These are phyloP conservation scores for Chaetomium cochliodes DNA, from an alignment of 495 filamentous ascomycete genomes.

Conservation along the genomic window DNA sequence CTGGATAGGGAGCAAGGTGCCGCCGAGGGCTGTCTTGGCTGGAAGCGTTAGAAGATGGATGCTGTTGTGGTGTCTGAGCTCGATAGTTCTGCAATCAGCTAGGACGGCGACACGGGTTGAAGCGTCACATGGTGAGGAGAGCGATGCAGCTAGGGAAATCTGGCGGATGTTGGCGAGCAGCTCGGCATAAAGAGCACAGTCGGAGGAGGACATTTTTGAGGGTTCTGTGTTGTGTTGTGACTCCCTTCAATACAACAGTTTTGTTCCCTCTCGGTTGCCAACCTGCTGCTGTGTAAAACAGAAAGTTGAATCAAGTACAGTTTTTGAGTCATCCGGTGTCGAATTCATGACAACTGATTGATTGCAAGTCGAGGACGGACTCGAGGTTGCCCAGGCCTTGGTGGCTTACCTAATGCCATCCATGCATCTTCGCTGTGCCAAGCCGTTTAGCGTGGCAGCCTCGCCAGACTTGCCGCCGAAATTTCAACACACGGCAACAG, in stretches of 20 bases:
- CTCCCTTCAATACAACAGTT: not conserved
- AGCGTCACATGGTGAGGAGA: constrained; percentile 51
- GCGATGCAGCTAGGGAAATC: constrained; percentile 68
- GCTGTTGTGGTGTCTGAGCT: constrained; percentile 54
- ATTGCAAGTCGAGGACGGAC: not conserved
- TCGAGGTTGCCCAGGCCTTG: not conserved
- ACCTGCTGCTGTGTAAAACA: not conserved
- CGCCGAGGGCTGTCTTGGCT: constrained; percentile 48
- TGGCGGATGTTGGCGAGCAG: constrained; percentile 83
- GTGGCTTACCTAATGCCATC: constrained; percentile 18
- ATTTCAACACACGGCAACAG: constrained; percentile 21
- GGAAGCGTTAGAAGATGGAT: constrained; percentile 64
- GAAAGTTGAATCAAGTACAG: not conserved
- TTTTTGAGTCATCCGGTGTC: not conserved
- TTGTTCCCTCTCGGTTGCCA: not conserved
- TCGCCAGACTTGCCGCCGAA: constrained; percentile 21
- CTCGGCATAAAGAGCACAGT: constrained; percentile 69
- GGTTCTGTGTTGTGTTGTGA: not conserved
- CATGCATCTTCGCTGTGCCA: not conserved
- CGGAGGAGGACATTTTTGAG: not conserved
- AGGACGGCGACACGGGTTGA: constrained; percentile 52
- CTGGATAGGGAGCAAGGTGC: constrained; percentile 39
- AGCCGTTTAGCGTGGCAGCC: constrained; percentile 15
- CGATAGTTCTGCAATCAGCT: constrained; percentile 51
- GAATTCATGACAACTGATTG: no score